These are phyloP conservation scores for Carex littledalei DNA, from an alignment of 176 grass and related monocot genomes.

Conservation along the genomic window DNA sequence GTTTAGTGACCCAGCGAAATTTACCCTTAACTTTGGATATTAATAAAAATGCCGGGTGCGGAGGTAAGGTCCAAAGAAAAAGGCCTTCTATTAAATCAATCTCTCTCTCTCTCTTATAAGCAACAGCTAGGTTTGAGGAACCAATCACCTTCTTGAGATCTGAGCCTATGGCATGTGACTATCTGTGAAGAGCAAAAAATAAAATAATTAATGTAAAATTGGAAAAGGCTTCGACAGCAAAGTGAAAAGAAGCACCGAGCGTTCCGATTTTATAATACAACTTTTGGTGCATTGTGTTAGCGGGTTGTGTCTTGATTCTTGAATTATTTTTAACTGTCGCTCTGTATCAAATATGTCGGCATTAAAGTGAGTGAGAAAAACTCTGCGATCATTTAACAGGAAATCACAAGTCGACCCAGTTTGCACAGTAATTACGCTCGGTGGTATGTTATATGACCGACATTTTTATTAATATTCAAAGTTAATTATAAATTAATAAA, in stretches of 20 bases:
- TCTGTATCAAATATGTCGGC: neutral
- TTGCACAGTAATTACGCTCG: neutral
- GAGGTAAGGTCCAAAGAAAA: neutral
- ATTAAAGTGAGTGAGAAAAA: neutral
- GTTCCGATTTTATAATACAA: neutral
- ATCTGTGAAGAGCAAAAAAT: neutral
- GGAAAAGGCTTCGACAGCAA: neutral
- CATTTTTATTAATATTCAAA: no score
- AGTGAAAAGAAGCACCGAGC: slow-evolving; percentile 13
- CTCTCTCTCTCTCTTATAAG: neutral
- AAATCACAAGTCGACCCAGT: neutral
- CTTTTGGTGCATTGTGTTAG: neutral
- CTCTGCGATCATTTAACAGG: neutral
- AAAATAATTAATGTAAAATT: neutral
- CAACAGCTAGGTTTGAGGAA: slow-evolving; percentile 21
- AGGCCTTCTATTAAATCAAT: neutral
- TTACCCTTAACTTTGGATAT: no score
- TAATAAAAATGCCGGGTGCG: neutral
- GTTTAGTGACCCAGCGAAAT: no score
- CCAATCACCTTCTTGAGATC: slow-evolving; percentile 10
- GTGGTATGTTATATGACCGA: neutral
- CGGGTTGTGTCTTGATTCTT: neutral
- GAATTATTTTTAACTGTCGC: neutral
- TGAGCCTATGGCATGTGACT: neutral
- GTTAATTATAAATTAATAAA: no score